phyloP scores from a whole-genome alignment of 306 rosid species.

The Ormosia semicastrata region DNA sequence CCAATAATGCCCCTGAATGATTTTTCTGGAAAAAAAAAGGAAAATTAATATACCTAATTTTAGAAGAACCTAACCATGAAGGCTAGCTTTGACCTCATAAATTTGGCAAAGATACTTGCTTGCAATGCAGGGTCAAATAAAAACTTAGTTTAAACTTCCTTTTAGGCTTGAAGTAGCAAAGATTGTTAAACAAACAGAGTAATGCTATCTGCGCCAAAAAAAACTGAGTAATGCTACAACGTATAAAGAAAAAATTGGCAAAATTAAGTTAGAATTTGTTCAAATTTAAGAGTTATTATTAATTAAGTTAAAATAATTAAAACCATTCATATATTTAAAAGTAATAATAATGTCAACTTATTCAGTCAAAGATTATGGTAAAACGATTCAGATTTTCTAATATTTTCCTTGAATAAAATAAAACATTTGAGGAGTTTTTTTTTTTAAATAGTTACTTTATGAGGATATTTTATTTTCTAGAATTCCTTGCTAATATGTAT shows the following conservation, averaged over 20 bases:
- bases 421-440: background rate
- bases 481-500: slow-evolving; percentile 23
- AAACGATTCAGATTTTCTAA: no score
- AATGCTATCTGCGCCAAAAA: background rate
- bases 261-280: background rate
- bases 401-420: background rate
- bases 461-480: background rate
- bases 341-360: no score
- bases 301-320: background rate
- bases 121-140: background rate
- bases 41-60: background rate
- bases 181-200: background rate
- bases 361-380: no score
- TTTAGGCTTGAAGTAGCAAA: background rate
- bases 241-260: background rate
- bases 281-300: background rate
- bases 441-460: background rate
- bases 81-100: slow-evolving; percentile 30
- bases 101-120: background rate
- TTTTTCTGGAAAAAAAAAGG: background rate
- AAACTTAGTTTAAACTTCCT: background rate
- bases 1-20: slow-evolving; percentile 51
- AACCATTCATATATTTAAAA: background rate
- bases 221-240: background rate
- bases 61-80: background rate